These are phyloP conservation scores for Naganishia liquefaciens DNA, from an alignment of 1,284 basidiomycete genomes.

Conservation along the genomic window DNA sequence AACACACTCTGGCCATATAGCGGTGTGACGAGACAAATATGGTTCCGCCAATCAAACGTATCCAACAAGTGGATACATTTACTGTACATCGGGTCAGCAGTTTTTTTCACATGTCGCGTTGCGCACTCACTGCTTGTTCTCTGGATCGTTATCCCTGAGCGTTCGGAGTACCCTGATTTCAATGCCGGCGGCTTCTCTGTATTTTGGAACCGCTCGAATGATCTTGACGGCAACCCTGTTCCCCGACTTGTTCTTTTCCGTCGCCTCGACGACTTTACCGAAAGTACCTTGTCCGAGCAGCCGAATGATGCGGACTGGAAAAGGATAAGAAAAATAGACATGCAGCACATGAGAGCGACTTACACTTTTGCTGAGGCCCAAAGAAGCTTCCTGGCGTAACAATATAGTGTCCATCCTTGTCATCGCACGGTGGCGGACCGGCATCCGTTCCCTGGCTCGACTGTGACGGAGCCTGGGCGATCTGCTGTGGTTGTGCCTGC, in stretches of 20 bases:
- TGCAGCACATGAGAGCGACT: neutral
- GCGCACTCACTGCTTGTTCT: conserved; percentile 76
- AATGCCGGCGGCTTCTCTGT: conserved; percentile 97
- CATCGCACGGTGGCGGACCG: conserved; percentile 66
- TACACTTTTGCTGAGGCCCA: conserved; percentile 31
- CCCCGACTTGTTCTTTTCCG: conserved; percentile 71
- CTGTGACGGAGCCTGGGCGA: conserved; percentile 18
- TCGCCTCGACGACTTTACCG: conserved; percentile 95
- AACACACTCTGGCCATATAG: conserved; percentile 97
- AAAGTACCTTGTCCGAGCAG: conserved; percentile 97
- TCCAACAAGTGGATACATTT: conserved; percentile 97
- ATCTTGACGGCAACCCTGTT: conserved; percentile 95
- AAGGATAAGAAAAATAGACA: neutral
- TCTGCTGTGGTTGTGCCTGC: conserved; percentile 23
- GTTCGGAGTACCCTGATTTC: conserved; percentile 93
- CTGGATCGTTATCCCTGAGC: conserved; percentile 85
- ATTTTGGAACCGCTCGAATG: conserved; percentile 93
- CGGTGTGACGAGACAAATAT: conserved; percentile 97
- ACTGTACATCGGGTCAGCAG: conserved; percentile 56
- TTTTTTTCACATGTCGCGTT: neutral
- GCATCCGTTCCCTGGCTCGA: conserved; percentile 26
- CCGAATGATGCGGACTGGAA: conserved; percentile 81
- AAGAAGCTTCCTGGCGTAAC: conserved; percentile 66
- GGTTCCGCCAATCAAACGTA: conserved; percentile 96
- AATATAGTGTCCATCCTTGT: conserved; percentile 93